These are phyloP conservation scores for Fusarium sp. DNA, from an alignment of 2,329 filamentous ascomycete genomes.

Conservation along the genomic window DNA sequence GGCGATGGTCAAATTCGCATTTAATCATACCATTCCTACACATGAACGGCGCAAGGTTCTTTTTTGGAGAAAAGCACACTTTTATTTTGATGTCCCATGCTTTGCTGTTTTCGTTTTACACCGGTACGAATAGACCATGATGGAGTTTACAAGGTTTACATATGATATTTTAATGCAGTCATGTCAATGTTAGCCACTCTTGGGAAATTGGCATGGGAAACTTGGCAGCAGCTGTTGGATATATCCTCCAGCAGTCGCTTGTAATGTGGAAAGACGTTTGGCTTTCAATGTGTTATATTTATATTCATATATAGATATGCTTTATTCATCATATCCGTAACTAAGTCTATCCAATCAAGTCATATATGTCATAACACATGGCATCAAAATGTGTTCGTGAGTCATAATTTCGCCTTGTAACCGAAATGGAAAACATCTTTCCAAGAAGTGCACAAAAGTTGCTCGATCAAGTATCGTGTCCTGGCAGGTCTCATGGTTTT, in stretches of 20 bases:
- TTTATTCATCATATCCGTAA: conserved; percentile 12
- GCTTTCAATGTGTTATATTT: conserved; percentile 15
- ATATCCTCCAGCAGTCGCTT: background rate
- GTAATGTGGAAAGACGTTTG: conserved; percentile 14
- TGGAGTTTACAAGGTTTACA: conserved; percentile 37
- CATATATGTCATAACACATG: conserved; percentile 24
- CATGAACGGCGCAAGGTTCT: conserved; percentile 18
- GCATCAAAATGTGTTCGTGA: conserved; percentile 28
- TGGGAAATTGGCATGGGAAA: background rate
- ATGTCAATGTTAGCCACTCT: background rate
- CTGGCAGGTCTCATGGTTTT: conserved; percentile 24
- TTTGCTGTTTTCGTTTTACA: conserved; percentile 17
- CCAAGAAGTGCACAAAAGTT: background rate
- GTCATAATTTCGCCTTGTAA: conserved; percentile 20
- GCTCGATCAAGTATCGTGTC: background rate
- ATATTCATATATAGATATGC: conserved; percentile 9
- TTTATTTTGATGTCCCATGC: conserved; percentile 26
- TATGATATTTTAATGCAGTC: conserved; percentile 12
- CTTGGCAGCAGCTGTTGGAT: background rate
- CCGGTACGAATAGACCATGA: conserved; percentile 13
- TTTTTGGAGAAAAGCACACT: conserved; percentile 19
- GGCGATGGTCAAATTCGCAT: conserved; percentile 51
- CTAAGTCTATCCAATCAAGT: conserved; percentile 15
- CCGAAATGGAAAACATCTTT: background rate
- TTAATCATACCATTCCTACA: conserved; percentile 16